Evolutionary conservation across 371 early-diverging fungal species (phyloP).

Genomic region (Apophysomyces variabilis): DNA sequence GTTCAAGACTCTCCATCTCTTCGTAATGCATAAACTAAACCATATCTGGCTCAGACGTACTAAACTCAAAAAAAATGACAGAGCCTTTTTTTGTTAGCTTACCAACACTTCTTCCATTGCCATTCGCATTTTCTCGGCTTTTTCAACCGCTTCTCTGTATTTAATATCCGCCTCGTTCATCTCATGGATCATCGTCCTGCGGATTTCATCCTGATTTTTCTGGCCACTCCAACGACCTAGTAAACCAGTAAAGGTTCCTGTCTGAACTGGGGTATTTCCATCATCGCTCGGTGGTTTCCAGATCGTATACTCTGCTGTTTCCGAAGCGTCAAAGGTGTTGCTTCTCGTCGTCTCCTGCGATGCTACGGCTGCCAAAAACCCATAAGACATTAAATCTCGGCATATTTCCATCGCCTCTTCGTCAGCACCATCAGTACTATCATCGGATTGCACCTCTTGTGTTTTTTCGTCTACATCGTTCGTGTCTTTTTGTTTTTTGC

Average conservation of each 20-base stretch:
- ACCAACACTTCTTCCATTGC: constrained; percentile 70
- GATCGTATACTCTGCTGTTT: constrained; percentile 1
- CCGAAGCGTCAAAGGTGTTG: not conserved
- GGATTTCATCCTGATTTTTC: constrained; percentile 15
- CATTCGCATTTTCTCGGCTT: constrained; percentile 64
- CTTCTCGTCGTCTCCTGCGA: not conserved
- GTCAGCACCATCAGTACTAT: not conserved
- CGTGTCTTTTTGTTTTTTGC: not conserved
- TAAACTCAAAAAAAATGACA: too few species aligned
- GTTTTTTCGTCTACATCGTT: not conserved
- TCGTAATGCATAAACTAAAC: constrained; percentile 58
- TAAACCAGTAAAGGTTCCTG: constrained; percentile 22
- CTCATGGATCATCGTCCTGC: constrained; percentile 17
- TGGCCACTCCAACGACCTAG: constrained; percentile 28
- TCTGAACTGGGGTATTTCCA: not conserved
- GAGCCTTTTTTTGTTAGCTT: constrained; percentile 13
- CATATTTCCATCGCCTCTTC: not conserved
- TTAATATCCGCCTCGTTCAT: constrained; percentile 61
- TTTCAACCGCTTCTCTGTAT: constrained; percentile 59
- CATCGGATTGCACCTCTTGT: not conserved
- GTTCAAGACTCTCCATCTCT: constrained; percentile 61
- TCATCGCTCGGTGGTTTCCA: not conserved
- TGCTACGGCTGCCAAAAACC: not conserved
- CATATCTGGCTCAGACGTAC: too few species aligned
- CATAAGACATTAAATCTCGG: not conserved